These are phyloP conservation scores for Dendrobium huoshanense DNA, from an alignment of 106 monocot genomes.

Conservation along the genomic window DNA sequence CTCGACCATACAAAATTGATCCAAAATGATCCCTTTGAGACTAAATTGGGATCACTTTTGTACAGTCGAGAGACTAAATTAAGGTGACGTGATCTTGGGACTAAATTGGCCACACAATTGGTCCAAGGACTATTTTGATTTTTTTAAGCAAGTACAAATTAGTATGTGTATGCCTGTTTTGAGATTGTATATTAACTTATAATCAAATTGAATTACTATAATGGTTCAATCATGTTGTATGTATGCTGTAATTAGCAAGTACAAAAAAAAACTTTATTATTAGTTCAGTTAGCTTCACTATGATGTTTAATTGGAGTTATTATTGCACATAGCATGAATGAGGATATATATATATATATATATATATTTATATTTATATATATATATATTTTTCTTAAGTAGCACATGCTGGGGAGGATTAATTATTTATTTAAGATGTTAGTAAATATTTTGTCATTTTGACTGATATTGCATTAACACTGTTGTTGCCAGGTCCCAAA, in stretches of 20 bases:
- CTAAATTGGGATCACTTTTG: too few species aligned
- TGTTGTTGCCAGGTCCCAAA: too few species aligned
- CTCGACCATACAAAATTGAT: too few species aligned
- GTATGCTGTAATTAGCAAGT: neutral
- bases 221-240: neutral
- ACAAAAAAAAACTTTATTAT: neutral
- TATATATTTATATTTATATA: too few species aligned
- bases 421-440: too few species aligned
- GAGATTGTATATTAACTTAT: slow-evolving; percentile 2
- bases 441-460: too few species aligned
- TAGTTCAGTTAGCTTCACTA: neutral
- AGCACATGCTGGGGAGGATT: too few species aligned
- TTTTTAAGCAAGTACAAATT: neutral
- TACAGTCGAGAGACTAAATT: too few species aligned
- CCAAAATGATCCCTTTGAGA: too few species aligned
- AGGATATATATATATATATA: neutral
- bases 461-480: too few species aligned
- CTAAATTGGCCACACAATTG: too few species aligned
- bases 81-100: too few species aligned
- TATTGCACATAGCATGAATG: neutral
- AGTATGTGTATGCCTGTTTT: neutral
- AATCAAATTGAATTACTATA: neutral
- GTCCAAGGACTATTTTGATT: neutral
- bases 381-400: neutral
- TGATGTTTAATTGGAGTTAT: neutral